These are phyloP conservation scores for Fusarium austroafricanum DNA, from an alignment of 2,329 filamentous ascomycete genomes.

Conservation along the genomic window DNA sequence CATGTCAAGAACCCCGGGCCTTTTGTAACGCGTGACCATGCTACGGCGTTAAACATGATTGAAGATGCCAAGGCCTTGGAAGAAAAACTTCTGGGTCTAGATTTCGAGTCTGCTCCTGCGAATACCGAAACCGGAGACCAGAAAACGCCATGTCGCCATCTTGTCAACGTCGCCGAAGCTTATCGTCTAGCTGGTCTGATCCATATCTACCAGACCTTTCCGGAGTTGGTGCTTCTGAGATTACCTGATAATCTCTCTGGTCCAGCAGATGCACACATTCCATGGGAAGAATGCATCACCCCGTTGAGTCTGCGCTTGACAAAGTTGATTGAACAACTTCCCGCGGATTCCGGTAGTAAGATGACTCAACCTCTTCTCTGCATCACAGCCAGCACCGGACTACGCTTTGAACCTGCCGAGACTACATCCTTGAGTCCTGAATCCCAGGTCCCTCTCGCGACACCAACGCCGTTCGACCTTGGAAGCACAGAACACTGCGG, in stretches of 20 bases:
- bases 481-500: conserved; percentile 22
- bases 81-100: conserved; percentile 48
- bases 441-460: not conserved
- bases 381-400: conserved; percentile 50
- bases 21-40: conserved; percentile 27
- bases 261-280: conserved; percentile 17
- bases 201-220: conserved; percentile 56
- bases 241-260: conserved; percentile 37
- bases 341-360: conserved; percentile 49
- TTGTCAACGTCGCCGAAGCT: conserved; percentile 52
- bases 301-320: conserved; percentile 47
- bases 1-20: conserved; percentile 37
- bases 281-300: conserved; percentile 51
- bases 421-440: not conserved
- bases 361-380: conserved; percentile 52
- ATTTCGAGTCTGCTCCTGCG: conserved; percentile 35
- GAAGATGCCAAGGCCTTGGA: conserved; percentile 50
- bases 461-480: not conserved
- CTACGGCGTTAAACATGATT: conserved; percentile 42
- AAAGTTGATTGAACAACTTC: conserved; percentile 48
- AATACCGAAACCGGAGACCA: conserved; percentile 47
- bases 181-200: conserved; percentile 53
- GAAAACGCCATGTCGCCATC: conserved; percentile 45
- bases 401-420: conserved; percentile 33
- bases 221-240: conserved; percentile 48